A percentile compares a stretch with the other conserved stretches of the same genome.
Evolutionary conservation across 1,139 yeast genomes (phyloP).

Genomic region (Debaryomyces udenii): DNA sequence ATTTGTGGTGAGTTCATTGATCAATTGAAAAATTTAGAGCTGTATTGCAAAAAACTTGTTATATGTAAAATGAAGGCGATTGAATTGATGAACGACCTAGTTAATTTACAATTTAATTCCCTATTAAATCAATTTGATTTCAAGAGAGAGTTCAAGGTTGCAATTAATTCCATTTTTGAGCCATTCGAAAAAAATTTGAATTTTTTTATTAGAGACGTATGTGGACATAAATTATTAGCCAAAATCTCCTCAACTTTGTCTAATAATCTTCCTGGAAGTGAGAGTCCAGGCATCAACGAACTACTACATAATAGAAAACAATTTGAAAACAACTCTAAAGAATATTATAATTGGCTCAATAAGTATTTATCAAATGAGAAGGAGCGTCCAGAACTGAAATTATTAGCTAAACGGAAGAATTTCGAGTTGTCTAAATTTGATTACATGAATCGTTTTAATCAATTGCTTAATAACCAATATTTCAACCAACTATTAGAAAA

Average conservation of each 20-base stretch:
- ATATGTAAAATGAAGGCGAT: slow-evolving; percentile 25
- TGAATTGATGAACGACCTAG: slow-evolving; percentile 26
- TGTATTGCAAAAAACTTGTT: slow-evolving; percentile 22
- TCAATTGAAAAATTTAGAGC: slow-evolving; percentile 37
- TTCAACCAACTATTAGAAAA: slow-evolving; percentile 44
- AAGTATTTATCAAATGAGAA: slow-evolving; percentile 69
- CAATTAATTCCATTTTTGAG: slow-evolving; percentile 29
- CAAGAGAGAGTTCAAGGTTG: slow-evolving; percentile 22
- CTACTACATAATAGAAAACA: slow-evolving; percentile 41
- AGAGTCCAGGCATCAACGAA: slow-evolving; percentile 18
- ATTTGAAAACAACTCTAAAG: slow-evolving; percentile 74
- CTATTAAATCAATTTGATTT: slow-evolving; percentile 27
- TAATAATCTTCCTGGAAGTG: slow-evolving; percentile 9
- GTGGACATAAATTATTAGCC: slow-evolving; percentile 31
- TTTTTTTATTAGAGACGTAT: slow-evolving; percentile 35
- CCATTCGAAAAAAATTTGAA: slow-evolving; percentile 37
- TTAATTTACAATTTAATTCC: slow-evolving; percentile 26
- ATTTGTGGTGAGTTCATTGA: slow-evolving; percentile 38
- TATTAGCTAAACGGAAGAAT: slow-evolving; percentile 56
- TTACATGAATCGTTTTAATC: slow-evolving; percentile 66
- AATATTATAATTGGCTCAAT: slow-evolving; percentile 74
- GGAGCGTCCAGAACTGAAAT: slow-evolving; percentile 62
- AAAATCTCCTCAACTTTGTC: slow-evolving; percentile 24
- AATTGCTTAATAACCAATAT: slow-evolving; percentile 56
- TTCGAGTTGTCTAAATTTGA: slow-evolving; percentile 76